Conservation (phyloP, 2,329 filamentous ascomycete species). For the Curvularia lunata region DNA sequence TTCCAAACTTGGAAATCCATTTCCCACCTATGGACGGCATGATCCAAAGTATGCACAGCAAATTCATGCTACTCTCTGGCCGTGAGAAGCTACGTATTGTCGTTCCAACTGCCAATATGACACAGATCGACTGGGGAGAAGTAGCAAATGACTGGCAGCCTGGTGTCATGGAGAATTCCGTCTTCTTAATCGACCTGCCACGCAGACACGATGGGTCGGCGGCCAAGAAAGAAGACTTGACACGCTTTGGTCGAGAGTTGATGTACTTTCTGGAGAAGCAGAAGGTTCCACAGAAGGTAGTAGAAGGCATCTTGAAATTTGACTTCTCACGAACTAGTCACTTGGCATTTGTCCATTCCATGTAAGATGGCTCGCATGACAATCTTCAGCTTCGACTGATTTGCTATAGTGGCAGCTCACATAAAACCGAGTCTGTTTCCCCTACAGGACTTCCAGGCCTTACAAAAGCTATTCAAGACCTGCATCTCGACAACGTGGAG, state of each 20-base stretch:
- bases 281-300: slow-evolving; percentile 67
- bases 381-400: slow-evolving; percentile 8
- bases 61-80: slow-evolving; percentile 89
- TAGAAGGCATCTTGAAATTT: slow-evolving; percentile 74
- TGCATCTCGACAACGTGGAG: slow-evolving; percentile 43
- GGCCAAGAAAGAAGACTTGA: slow-evolving; percentile 44
- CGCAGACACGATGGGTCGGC: slow-evolving; percentile 50
- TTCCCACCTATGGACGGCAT: slow-evolving; percentile 81
- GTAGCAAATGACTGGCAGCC: slow-evolving; percentile 58
- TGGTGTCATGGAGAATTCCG: slow-evolving; percentile 56
- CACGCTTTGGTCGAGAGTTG: slow-evolving; percentile 73
- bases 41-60: slow-evolving; percentile 86
- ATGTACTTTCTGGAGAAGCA: slow-evolving; percentile 72
- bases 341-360: slow-evolving; percentile 83
- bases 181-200: slow-evolving; percentile 93
- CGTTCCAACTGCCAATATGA: slow-evolving; percentile 85
- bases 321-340: slow-evolving; percentile 77
- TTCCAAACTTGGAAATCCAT: slow-evolving; percentile 67
- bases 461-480: slow-evolving; percentile 63
- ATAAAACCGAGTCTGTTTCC: slow-evolving; percentile 46
- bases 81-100: slow-evolving; percentile 75
- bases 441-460: slow-evolving; percentile 77
- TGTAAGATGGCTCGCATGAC: slow-evolving; percentile 61
- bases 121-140: slow-evolving; percentile 89
- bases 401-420: slow-evolving; percentile 40